phyloP scores from a whole-genome alignment of 805 yeast genomes.

The Ogataea paradorogensis region DNA sequence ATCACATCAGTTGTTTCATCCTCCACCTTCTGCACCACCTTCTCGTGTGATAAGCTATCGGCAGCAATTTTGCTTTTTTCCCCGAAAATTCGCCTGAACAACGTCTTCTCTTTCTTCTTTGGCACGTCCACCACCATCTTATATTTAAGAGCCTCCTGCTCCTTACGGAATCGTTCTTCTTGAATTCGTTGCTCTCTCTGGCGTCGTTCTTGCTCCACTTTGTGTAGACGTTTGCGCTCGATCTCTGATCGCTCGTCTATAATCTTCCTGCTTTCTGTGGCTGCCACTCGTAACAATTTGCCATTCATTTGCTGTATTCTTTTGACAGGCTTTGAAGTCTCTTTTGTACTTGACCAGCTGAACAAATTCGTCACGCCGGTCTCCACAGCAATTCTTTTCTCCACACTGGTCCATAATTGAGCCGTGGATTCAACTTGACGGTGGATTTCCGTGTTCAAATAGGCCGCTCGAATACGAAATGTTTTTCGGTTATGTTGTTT shows the following conservation, averaged over 20 bases:
- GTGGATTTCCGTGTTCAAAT: constrained; percentile 6
- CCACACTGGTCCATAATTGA: constrained; percentile 27
- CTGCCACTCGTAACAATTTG: constrained; percentile 22
- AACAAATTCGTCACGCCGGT: constrained; percentile 14
- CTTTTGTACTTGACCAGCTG: constrained; percentile 20
- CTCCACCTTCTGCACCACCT: neutral
- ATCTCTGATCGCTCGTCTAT: constrained; percentile 22
- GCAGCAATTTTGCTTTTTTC: constrained; percentile 30
- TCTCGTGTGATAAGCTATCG: constrained; percentile 26
- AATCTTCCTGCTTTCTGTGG: constrained; percentile 17
- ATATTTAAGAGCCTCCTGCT: constrained; percentile 24
- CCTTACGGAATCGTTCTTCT: constrained; percentile 19
- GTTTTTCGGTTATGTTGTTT: neutral
- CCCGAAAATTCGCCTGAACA: constrained; percentile 27
- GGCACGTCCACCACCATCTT: constrained; percentile 3
- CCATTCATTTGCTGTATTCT: constrained; percentile 20
- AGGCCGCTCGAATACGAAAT: constrained; percentile 5
- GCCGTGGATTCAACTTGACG: constrained; percentile 13
- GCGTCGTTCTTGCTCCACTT: constrained; percentile 19
- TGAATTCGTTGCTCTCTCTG: constrained; percentile 25
- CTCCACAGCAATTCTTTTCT: constrained; percentile 25
- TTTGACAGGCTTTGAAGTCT: constrained; percentile 1
- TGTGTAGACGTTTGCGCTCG: constrained; percentile 13
- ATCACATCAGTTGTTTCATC: constrained; percentile 12
- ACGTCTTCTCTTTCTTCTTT: constrained; percentile 16